Evolutionary conservation across 495 filamentous ascomycete genomes (phyloP).

Genomic region (Ascodesmis nigricans): DNA sequence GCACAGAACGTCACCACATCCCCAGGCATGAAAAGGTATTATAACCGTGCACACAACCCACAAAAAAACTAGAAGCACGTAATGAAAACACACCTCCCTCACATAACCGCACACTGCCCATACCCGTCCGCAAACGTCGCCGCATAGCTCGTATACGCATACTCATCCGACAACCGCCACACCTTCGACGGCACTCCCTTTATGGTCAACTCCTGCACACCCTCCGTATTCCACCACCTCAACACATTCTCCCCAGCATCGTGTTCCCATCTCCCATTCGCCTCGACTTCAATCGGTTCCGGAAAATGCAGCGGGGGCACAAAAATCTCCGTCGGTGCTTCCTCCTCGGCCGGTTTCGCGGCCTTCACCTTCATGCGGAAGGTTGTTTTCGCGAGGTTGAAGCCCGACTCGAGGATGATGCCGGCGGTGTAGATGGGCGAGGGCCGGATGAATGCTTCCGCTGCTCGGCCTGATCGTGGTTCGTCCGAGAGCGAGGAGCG

Average conservation of each 20-base stretch:
- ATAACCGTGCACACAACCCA: no score
- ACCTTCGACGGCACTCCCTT: slow-evolving; percentile 44
- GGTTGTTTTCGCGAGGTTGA: slow-evolving; percentile 54
- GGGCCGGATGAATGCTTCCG: slow-evolving; percentile 77
- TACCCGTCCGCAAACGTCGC: slow-evolving; percentile 24
- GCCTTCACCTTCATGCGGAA: slow-evolving; percentile 47
- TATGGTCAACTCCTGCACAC: slow-evolving; percentile 58
- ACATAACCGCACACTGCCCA: slow-evolving; percentile 28
- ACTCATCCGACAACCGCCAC: slow-evolving; percentile 30
- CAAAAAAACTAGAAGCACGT: no score
- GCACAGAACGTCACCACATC: no score
- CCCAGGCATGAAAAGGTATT: no score
- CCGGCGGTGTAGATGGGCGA: slow-evolving; percentile 58
- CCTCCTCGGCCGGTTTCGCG: slow-evolving; percentile 28
- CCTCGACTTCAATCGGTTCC: slow-evolving; percentile 41
- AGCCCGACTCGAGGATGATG: slow-evolving; percentile 40
- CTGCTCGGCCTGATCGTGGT: slow-evolving; percentile 47
- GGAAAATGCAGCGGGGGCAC: slow-evolving; percentile 91
- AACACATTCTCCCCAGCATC: slow-evolving; percentile 51
- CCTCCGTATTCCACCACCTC: slow-evolving; percentile 76
- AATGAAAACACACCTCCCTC: background rate
- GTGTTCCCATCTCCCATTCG: slow-evolving; percentile 75
- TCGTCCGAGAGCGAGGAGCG: slow-evolving; percentile 29
- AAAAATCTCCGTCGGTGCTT: slow-evolving; percentile 59
- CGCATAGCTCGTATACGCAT: slow-evolving; percentile 32